phyloP scores from a whole-genome alignment of 345 rosid genomes.

The Syzygium grande region DNA sequence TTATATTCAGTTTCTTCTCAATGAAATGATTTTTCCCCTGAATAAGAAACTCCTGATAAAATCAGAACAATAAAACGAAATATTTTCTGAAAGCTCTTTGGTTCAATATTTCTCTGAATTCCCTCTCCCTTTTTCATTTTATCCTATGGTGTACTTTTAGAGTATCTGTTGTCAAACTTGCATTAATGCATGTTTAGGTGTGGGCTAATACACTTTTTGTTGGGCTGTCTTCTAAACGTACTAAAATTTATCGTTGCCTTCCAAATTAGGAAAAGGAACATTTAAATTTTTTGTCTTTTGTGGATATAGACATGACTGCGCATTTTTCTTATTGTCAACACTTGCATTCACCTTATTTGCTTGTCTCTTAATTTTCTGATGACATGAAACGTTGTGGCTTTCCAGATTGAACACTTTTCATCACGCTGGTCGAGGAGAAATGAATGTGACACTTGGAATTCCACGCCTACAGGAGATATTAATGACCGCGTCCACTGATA shows the following conservation, averaged over 20 bases:
- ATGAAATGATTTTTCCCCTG: neutral
- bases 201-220: neutral
- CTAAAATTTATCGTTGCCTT: neutral
- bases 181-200: neutral
- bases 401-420: slow-evolving; percentile 93
- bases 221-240: neutral
- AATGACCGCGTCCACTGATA: slow-evolving; percentile 77
- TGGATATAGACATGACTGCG: neutral
- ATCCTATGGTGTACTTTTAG: neutral
- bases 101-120: neutral
- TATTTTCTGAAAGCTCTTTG: neutral
- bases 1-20: neutral
- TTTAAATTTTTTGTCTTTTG: neutral
- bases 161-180: neutral
- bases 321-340: neutral
- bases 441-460: slow-evolving; percentile 96
- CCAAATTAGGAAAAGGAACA: neutral
- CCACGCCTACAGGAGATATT: slow-evolving; percentile 96
- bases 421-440: slow-evolving; percentile 99
- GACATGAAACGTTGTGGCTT: neutral
- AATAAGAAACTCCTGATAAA: neutral
- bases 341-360: neutral
- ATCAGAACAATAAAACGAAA: neutral
- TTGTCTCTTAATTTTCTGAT: neutral
- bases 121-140: neutral